Evolutionary conservation across 805 yeast genomes (phyloP).

Genomic region (Nakazawaea laoshanensis): DNA sequence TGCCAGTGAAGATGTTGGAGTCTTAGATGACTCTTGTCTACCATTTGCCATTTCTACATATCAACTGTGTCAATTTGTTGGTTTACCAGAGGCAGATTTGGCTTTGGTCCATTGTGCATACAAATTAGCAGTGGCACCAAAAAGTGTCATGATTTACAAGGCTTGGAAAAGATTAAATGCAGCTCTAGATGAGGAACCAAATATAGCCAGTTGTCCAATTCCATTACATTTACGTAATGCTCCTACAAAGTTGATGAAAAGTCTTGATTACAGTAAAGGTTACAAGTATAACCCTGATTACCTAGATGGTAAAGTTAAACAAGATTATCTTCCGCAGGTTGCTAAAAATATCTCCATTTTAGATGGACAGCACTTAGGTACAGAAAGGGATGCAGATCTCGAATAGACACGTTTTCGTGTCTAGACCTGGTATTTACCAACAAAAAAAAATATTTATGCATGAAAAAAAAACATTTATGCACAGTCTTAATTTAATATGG

Average conservation of each 20-base stretch:
- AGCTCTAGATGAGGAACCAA: constrained; percentile 48
- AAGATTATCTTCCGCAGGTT: constrained; percentile 66
- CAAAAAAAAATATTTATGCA: too few relatives aligned
- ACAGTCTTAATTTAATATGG: too few relatives aligned
- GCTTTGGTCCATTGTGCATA: constrained; percentile 89
- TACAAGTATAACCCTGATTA: constrained; percentile 88
- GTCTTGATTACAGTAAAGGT: constrained; percentile 73
- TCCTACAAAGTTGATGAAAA: constrained; percentile 86
- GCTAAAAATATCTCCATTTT: constrained; percentile 41
- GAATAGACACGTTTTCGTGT: too few relatives aligned
- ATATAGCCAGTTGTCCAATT: constrained; percentile 51
- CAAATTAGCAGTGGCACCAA: constrained; percentile 78
- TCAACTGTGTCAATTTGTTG: constrained; percentile 82
- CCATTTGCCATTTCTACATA: constrained; percentile 85
- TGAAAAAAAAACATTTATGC: too few relatives aligned
- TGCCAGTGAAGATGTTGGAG: constrained; percentile 92
- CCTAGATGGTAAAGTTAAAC: constrained; percentile 62
- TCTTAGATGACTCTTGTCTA: constrained; percentile 71
- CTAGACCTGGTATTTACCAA: too few relatives aligned
- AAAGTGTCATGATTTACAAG: constrained; percentile 79
- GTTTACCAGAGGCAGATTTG: constrained; percentile 90
- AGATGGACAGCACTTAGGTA: constrained; percentile 50
- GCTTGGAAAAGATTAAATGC: constrained; percentile 66
- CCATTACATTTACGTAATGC: constrained; percentile 90
- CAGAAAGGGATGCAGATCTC: constrained; percentile 31